phyloP scores from a whole-genome alignment of 148 eudicot genomes.

The Oxyria digyna region DNA sequence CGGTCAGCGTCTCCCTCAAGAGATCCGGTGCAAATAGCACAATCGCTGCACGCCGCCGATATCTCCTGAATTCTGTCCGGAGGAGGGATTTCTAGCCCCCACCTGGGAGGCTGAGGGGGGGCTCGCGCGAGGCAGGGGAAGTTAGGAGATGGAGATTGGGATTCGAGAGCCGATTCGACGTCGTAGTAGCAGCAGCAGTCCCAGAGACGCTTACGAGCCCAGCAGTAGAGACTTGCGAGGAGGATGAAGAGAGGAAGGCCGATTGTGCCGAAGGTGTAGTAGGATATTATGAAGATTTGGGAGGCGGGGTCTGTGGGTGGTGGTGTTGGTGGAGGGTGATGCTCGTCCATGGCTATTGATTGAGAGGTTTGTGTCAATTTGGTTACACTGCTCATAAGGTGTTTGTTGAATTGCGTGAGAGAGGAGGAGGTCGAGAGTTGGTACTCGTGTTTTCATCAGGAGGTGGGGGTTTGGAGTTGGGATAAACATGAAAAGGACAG shows the following conservation, averaged over 20 bases:
- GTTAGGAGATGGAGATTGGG: neutral
- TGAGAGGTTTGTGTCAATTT: too few species aligned
- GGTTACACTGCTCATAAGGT: neutral
- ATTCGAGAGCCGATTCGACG: constrained; percentile 4
- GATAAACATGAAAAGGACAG: constrained; percentile 6
- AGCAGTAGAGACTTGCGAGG: neutral
- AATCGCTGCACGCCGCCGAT: neutral
- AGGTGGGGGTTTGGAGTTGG: neutral
- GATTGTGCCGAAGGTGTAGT: neutral
- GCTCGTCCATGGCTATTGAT: neutral
- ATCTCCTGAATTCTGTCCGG: constrained; percentile 5
- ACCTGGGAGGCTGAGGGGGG: neutral
- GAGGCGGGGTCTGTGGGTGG: neutral
- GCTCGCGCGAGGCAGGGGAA: neutral
- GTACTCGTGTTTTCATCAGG: constrained; percentile 4
- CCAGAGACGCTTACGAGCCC: constrained; percentile 4
- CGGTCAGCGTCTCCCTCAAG: constrained; percentile 1
- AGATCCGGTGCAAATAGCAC: constrained; percentile 5
- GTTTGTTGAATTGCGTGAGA: constrained; percentile 1
- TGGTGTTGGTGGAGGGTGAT: neutral
- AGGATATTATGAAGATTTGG: neutral
- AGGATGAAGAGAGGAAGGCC: constrained; percentile 1
- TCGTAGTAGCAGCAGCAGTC: constrained; percentile 6
- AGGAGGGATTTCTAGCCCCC: neutral
- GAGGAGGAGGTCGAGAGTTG: neutral